Evolutionary conservation across 345 rosid species (phyloP).

Genomic region (Eucalyptus curtisii): DNA sequence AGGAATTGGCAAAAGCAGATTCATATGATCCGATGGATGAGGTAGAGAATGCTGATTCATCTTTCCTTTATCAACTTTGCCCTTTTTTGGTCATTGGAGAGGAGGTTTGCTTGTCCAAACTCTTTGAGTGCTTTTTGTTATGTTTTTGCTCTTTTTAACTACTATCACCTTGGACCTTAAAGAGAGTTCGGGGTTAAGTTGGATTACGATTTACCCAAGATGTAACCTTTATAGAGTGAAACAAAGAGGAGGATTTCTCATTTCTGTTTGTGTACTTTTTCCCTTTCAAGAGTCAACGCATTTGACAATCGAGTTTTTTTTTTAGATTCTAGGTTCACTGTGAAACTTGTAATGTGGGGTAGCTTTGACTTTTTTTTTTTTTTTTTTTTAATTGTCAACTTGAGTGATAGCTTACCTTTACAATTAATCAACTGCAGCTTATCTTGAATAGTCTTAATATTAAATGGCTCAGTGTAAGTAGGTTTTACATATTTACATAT

Average conservation of each 20-base stretch:
- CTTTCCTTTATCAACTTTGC: slow-evolving; percentile 2
- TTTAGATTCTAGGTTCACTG: not conserved
- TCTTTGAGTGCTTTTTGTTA: not conserved
- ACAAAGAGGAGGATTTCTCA: not conserved
- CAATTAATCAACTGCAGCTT: not conserved
- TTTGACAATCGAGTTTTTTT: not conserved
- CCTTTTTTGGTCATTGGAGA: not conserved
- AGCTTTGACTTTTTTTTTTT: not conserved
- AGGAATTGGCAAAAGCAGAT: slow-evolving; percentile 77
- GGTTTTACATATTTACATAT: not conserved
- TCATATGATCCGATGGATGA: slow-evolving; percentile 50
- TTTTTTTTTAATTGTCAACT: not conserved
- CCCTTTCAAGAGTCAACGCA: not conserved
- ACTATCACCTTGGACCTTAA: not conserved
- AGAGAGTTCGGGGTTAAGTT: not conserved
- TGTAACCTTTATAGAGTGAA: not conserved
- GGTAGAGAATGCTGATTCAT: slow-evolving; percentile 22
- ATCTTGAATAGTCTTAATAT: not conserved
- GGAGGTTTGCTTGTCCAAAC: not conserved
- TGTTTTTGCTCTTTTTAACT: not conserved
- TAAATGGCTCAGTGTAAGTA: not conserved
- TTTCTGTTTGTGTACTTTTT: not conserved
- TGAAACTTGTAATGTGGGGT: not conserved
- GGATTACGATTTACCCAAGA: not conserved
- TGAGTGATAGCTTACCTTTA: not conserved